phyloP scores from a whole-genome alignment of 148 eudicot species.

The Vaccinium myrtillus region DNA sequence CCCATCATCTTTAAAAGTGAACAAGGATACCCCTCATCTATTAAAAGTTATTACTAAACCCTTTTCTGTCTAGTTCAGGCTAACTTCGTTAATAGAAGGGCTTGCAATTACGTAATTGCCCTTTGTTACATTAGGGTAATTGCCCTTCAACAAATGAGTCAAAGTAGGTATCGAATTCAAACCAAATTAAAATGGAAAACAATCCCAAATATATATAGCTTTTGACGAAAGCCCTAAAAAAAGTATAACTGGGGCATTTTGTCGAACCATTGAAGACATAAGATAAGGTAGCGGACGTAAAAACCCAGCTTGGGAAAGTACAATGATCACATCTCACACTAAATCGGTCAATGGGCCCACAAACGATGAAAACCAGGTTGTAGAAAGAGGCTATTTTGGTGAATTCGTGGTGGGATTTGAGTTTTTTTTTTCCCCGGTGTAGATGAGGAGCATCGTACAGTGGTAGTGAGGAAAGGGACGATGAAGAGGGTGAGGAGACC shows the following conservation, averaged over 20 bases:
- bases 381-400: slow-evolving; percentile 56
- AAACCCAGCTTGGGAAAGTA: slow-evolving; percentile 63
- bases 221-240: slow-evolving; percentile 38
- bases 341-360: slow-evolving; percentile 45
- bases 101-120: too few species aligned
- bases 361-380: slow-evolving; percentile 54
- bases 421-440: slow-evolving; percentile 36
- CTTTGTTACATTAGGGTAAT: too few species aligned
- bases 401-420: slow-evolving; percentile 35
- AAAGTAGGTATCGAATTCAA: slow-evolving; percentile 59
- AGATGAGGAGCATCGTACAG: slow-evolving; percentile 50
- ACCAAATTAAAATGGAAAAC: slow-evolving; percentile 68
- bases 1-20: too few species aligned
- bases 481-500: slow-evolving; percentile 33
- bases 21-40: too few species aligned
- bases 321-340: slow-evolving; percentile 54
- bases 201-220: slow-evolving; percentile 47
- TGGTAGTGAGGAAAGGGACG: slow-evolving; percentile 40
- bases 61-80: too few species aligned
- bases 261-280: slow-evolving; percentile 32
- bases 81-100: too few species aligned
- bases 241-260: neutral
- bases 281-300: slow-evolving; percentile 56
- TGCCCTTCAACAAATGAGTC: slow-evolving; percentile 40
- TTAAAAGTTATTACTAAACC: too few species aligned